Conservation (phyloP, 176 grass and related monocot genomes). For the Luzula sylvatica region DNA sequence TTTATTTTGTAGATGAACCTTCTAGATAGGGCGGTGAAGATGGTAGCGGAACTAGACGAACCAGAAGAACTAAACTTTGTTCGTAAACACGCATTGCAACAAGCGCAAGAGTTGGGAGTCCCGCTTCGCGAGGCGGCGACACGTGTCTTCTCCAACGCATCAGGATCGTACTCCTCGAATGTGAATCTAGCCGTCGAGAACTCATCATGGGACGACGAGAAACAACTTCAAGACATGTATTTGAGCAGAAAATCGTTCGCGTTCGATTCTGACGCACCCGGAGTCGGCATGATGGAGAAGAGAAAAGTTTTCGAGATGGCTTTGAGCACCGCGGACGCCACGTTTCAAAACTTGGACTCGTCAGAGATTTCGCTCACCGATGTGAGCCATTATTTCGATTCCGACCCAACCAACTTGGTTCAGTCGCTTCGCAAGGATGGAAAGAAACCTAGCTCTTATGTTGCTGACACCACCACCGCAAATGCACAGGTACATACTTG, state of each 20-base stretch:
- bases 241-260: conserved; percentile 92
- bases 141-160: conserved; percentile 94
- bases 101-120: conserved; percentile 74
- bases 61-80: conserved; percentile 85
- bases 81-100: conserved; percentile 87
- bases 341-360: conserved; percentile 97
- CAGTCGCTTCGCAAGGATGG: conserved; percentile 84
- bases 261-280: conserved; percentile 81
- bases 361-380: conserved; percentile 98
- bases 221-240: conserved; percentile 99
- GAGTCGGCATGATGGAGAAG: conserved; percentile 82
- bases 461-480: conserved; percentile 91
- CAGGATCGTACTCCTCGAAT: conserved; percentile 94
- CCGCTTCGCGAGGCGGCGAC: conserved; percentile 74
- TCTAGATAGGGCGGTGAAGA: conserved; percentile 83
- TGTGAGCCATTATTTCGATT: conserved; percentile 99
- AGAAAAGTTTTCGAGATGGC: conserved; percentile 83
- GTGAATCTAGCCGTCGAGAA: conserved; percentile 97
- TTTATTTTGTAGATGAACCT: conserved; percentile 94
- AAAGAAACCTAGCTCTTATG: conserved; percentile 64
- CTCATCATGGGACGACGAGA: conserved; percentile 91
- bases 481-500: conserved; percentile 46
- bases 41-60: conserved; percentile 93
- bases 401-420: conserved; percentile 88
- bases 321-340: conserved; percentile 80